phyloP scores from a whole-genome alignment of 768 basidiomycete species.

The Tricholoma sp. region DNA sequence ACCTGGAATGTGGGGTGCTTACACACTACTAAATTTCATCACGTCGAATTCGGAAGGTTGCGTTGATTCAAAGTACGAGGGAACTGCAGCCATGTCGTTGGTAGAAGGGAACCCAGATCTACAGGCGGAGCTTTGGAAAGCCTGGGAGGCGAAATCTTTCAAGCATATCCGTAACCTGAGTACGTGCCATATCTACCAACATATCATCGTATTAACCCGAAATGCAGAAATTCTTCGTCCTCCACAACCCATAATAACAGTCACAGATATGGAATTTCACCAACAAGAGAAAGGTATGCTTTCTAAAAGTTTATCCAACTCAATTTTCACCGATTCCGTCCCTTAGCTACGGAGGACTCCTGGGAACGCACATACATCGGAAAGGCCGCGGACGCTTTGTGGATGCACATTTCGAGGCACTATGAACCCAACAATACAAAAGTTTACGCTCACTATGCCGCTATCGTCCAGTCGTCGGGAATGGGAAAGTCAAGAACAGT shows the following conservation, averaged over 20 bases:
- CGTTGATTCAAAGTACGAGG: background rate
- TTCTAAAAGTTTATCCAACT: background rate
- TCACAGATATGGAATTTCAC: background rate
- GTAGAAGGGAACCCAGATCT: background rate
- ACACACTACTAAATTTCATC: background rate
- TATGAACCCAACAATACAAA: background rate
- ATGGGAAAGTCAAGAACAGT: too few relatives aligned
- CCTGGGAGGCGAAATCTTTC: background rate
- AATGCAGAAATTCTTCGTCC: too few relatives aligned
- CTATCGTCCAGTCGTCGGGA: constrained; percentile 5
- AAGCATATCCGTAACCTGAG: background rate
- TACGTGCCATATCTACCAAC: background rate
- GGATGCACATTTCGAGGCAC: background rate
- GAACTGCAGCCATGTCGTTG: background rate
- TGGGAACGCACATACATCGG: background rate
- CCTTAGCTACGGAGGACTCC: background rate
- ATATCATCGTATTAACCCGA: too few relatives aligned
- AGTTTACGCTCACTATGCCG: background rate
- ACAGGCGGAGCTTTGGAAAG: background rate
- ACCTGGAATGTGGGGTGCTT: background rate
- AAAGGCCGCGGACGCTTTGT: background rate
- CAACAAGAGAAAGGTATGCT: background rate
- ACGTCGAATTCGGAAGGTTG: background rate
- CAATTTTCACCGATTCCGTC: background rate
- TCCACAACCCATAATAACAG: too few relatives aligned